Conservation (phyloP, 2,329 filamentous ascomycete genomes). For the Sporothrix variecibatus region DNA sequence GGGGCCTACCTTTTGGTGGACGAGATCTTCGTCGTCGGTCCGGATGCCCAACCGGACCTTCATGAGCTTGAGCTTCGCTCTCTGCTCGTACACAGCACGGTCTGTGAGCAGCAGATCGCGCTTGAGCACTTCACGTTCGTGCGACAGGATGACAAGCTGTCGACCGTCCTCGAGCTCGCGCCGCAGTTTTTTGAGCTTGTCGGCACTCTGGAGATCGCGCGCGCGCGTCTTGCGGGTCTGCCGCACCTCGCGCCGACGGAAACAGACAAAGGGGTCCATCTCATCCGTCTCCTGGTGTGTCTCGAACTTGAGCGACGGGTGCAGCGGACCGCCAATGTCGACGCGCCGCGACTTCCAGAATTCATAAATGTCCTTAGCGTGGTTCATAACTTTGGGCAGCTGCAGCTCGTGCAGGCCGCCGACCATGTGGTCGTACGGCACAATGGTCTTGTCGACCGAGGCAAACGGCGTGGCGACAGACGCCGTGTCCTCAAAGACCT, state of each 20-base stretch:
- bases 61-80: conserved; percentile 78
- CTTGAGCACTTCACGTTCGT: conserved; percentile 77
- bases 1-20: conserved; percentile 81
- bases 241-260: conserved; percentile 89
- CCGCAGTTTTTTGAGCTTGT: conserved; percentile 89
- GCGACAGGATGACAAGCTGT: conserved; percentile 74
- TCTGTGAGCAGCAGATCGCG: conserved; percentile 76
- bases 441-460: conserved; percentile 82
- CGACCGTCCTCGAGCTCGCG: conserved; percentile 89
- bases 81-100: conserved; percentile 77
- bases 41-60: conserved; percentile 90
- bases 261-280: conserved; percentile 95
- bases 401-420: conserved; percentile 60
- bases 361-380: conserved; percentile 80
- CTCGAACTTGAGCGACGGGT: conserved; percentile 86
- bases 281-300: conserved; percentile 93
- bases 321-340: conserved; percentile 68
- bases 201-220: conserved; percentile 88
- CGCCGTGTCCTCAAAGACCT: conserved; percentile 88
- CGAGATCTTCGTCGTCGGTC: conserved; percentile 87
- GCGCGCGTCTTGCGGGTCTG: conserved; percentile 93
- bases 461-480: conserved; percentile 84
- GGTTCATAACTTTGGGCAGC: conserved; percentile 51
- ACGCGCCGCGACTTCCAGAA: conserved; percentile 80
- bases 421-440: conserved; percentile 76